phyloP scores from a whole-genome alignment of 371 early-diverging fungal genomes.

The Mortierella sp. region DNA sequence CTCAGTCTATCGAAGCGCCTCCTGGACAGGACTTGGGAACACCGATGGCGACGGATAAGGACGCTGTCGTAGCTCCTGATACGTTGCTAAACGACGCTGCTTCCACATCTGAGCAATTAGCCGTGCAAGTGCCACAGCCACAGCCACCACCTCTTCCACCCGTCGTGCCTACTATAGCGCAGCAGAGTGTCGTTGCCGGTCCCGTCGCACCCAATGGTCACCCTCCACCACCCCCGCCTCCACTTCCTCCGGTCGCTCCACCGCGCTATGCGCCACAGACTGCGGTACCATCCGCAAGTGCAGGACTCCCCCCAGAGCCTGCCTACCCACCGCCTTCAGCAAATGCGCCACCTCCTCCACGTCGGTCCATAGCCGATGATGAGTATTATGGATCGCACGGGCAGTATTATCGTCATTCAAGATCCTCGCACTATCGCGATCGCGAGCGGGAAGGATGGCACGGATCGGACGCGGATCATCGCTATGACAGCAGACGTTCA shows the following conservation, averaged over 20 bases:
- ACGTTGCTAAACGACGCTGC: neutral
- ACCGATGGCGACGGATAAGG: neutral
- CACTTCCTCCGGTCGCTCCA: constrained; percentile 19
- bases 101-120: constrained; percentile 4
- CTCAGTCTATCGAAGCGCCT: no score
- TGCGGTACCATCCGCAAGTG: neutral
- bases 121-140: constrained; percentile 12
- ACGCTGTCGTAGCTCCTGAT: neutral
- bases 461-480: constrained; percentile 18
- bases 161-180: neutral
- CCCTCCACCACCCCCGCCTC: constrained; percentile 38
- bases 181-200: neutral
- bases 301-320: constrained; percentile 6
- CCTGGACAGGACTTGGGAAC: neutral
- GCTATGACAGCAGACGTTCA: constrained; percentile 32
- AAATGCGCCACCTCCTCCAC: constrained; percentile 35
- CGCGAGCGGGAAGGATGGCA: constrained; percentile 25
- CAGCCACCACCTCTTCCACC: constrained; percentile 15
- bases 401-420: constrained; percentile 26
- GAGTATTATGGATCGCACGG: constrained; percentile 33
- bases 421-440: constrained; percentile 19
- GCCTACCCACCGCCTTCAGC: constrained; percentile 10
- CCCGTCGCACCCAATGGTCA: constrained; percentile 8
- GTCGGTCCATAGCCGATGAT: constrained; percentile 38
- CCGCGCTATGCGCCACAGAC: constrained; percentile 14